phyloP scores from a whole-genome alignment of 2,329 filamentous ascomycete species.

The Emergomyces pasteurianus region DNA sequence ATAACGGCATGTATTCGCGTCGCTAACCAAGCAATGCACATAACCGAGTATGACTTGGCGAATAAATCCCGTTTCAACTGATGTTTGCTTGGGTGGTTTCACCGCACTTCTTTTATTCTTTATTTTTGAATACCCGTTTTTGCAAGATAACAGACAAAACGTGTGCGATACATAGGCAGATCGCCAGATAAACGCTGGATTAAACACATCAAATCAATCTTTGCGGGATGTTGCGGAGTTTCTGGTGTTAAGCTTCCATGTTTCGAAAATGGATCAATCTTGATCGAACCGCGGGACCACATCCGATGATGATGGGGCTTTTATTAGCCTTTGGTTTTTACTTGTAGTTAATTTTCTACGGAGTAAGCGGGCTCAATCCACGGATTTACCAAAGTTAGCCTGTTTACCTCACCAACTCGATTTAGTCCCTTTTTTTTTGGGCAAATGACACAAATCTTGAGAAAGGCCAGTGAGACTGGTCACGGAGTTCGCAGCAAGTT shows the following conservation, averaged over 20 bases:
- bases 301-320: neutral
- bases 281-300: neutral
- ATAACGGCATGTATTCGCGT: neutral
- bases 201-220: too few species aligned
- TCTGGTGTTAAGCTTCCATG: too few species aligned
- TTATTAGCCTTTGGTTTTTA: too few species aligned
- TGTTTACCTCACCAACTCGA: neutral
- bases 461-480: neutral
- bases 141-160: neutral
- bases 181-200: too few species aligned
- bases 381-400: neutral
- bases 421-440: too few species aligned
- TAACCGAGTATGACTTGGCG: neutral
- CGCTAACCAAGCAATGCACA: neutral
- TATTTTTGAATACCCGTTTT: too few species aligned
- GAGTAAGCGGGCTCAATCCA: neutral
- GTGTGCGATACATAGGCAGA: too few species aligned
- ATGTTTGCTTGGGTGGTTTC: neutral
- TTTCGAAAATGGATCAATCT: neutral
- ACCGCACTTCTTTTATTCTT: too few species aligned
- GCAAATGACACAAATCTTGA: too few species aligned
- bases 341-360: too few species aligned
- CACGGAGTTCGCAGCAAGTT: neutral
- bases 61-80: neutral
- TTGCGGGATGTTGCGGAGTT: too few species aligned